phyloP scores from a whole-genome alignment of 352 stramenopile genomes.

The Phytophthora hibernalis region DNA sequence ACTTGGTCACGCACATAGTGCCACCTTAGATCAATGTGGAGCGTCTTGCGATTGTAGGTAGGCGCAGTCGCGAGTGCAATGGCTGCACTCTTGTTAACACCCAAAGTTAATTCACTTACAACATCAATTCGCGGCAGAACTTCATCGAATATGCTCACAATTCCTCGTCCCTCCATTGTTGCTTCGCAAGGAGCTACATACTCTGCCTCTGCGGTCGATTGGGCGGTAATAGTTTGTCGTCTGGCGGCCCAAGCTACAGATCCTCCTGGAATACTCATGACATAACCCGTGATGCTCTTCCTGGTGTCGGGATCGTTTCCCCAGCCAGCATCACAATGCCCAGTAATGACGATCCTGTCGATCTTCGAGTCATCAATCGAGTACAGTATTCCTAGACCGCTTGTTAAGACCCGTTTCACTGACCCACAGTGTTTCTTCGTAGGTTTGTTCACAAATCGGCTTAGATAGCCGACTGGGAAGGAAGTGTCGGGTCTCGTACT shows the following conservation, averaged over 20 bases:
- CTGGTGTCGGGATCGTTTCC: no score
- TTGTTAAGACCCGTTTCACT: conserved; percentile 1
- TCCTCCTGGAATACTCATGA: conserved; percentile 16
- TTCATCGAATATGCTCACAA: conserved; percentile 25
- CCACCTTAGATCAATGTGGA: neutral
- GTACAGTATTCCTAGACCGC: neutral
- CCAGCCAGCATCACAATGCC: conserved; percentile 27
- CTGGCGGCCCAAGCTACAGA: conserved; percentile 12
- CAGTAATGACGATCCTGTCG: conserved; percentile 8
- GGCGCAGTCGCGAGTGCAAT: conserved; percentile 8
- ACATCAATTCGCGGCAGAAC: neutral
- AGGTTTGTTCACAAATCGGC: conserved; percentile 18
- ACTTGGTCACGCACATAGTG: no score
- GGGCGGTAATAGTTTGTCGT: conserved; percentile 18
- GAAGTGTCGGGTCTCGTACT: conserved; percentile 27
- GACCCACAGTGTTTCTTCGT: conserved; percentile 21
- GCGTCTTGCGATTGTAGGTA: conserved; percentile 17
- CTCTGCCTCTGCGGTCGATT: conserved; percentile 25
- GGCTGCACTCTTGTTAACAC: conserved; percentile 18
- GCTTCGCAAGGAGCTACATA: conserved; percentile 18
- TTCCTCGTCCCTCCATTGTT: conserved; percentile 16
- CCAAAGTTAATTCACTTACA: neutral
- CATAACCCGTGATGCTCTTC: conserved; percentile 23
- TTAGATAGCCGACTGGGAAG: conserved; percentile 29
- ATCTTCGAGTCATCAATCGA: neutral